Evolutionary conservation across 1,284 basidiomycete genomes (phyloP).

Genomic region (Neolentinus lepideus): DNA sequence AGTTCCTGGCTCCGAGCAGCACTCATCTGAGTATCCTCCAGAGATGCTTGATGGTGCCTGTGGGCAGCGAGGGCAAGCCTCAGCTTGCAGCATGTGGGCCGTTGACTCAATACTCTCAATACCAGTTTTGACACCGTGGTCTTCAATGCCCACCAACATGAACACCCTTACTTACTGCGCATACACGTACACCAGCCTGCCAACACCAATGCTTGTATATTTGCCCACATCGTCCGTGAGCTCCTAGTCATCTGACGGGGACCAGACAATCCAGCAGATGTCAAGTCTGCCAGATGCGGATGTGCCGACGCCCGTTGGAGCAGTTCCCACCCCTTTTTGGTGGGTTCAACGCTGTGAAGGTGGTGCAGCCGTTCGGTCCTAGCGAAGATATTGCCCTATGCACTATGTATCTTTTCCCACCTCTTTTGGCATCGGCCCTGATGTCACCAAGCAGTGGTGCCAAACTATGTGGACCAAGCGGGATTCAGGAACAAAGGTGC

Average conservation of each 20-base stretch:
- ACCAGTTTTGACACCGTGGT: neutral
- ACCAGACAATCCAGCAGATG: constrained; percentile 1
- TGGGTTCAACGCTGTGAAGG: neutral
- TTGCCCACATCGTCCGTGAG: too few relatives aligned
- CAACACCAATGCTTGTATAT: neutral
- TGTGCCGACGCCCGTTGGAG: neutral
- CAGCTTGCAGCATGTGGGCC: neutral
- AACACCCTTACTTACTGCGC: neutral
- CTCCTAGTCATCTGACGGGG: neutral
- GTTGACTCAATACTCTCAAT: neutral
- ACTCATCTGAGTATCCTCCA: neutral
- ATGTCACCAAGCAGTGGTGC: constrained; percentile 89
- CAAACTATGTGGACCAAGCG: constrained; percentile 80
- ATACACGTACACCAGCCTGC: neutral
- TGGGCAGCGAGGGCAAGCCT: neutral
- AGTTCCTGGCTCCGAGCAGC: neutral
- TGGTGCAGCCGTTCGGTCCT: neutral
- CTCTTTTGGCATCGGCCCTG: constrained; percentile 70
- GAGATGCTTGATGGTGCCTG: neutral
- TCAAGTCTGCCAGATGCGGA: neutral
- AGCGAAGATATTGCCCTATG: neutral
- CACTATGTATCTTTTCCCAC: neutral
- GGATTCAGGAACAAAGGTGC: constrained; percentile 82
- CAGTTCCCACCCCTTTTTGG: neutral
- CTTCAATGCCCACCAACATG: neutral